Conservation (phyloP, 805 yeast species). For the Kregervanrija delftensis region DNA sequence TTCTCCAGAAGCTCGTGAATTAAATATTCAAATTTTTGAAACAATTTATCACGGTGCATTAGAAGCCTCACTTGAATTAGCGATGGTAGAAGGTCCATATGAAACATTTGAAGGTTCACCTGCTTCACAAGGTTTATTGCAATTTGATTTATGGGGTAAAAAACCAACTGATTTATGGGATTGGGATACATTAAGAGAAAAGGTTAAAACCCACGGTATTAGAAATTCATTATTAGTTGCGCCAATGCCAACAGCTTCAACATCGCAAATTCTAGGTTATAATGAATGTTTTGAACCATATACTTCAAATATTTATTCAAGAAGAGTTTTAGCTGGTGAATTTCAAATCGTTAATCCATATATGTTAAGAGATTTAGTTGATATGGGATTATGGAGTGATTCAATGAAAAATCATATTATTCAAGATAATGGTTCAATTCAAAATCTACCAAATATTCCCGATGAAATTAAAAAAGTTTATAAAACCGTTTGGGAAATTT, state of each 20-base stretch:
- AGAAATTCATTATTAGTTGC: slow-evolving; percentile 57
- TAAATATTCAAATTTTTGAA: slow-evolving; percentile 54
- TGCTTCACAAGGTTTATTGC: slow-evolving; percentile 50
- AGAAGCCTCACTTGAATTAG: slow-evolving; percentile 50
- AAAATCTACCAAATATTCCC: slow-evolving; percentile 47
- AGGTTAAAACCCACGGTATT: slow-evolving; percentile 42
- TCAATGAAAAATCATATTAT: slow-evolving; percentile 51
- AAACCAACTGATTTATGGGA: slow-evolving; percentile 54
- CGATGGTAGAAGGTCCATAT: slow-evolving; percentile 44
- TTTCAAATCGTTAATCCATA: slow-evolving; percentile 58
- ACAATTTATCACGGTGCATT: slow-evolving; percentile 56
- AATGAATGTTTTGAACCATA: slow-evolving; percentile 60
- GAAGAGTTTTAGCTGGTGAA: slow-evolving; percentile 60
- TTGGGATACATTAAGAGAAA: slow-evolving; percentile 49
- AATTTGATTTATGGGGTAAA: slow-evolving; percentile 52
- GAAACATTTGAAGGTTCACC: slow-evolving; percentile 50
- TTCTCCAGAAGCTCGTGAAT: slow-evolving; percentile 47
- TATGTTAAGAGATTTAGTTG: slow-evolving; percentile 50
- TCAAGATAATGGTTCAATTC: slow-evolving; percentile 52
- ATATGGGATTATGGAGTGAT: slow-evolving; percentile 52
- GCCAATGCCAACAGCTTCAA: slow-evolving; percentile 65
- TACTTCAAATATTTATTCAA: slow-evolving; percentile 54
- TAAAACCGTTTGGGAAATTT: slow-evolving; percentile 58
- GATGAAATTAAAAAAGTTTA: slow-evolving; percentile 47
- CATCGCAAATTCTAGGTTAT: slow-evolving; percentile 55